Conservation (phyloP, 2,329 filamentous ascomycete species). For the Tolypocladium nubicola region DNA sequence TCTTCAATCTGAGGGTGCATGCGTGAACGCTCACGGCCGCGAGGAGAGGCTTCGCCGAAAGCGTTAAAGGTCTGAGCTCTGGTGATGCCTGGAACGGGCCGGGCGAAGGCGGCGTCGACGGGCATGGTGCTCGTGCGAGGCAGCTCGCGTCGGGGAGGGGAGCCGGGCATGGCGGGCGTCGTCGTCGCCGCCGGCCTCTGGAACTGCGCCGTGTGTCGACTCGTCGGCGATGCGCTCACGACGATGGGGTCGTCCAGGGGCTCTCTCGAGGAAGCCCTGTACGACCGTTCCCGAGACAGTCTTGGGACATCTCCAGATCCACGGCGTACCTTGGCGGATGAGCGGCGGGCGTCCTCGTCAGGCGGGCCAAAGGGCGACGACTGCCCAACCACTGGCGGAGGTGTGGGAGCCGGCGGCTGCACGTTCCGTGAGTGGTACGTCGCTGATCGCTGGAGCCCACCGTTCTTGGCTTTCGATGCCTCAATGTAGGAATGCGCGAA, state of each 20-base stretch:
- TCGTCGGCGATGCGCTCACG: constrained; percentile 17
- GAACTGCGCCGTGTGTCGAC: constrained; percentile 15
- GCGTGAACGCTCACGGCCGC: constrained; percentile 26
- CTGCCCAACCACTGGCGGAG: constrained; percentile 18
- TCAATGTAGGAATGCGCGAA: constrained; percentile 20
- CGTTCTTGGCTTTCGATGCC: constrained; percentile 15
- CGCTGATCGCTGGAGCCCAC: constrained; percentile 9
- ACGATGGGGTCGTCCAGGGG: constrained; percentile 19
- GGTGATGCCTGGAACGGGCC: constrained; percentile 16
- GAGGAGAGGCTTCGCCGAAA: constrained; percentile 13
- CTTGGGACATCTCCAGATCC: constrained; percentile 17
- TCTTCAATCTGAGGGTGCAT: constrained; percentile 23
- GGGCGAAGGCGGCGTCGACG: constrained; percentile 14
- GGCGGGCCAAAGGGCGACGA: constrained; percentile 16
- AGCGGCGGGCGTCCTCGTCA: constrained; percentile 20
- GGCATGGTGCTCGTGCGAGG: constrained; percentile 25
- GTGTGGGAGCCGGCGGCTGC: constrained; percentile 24
- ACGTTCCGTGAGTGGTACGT: constrained; percentile 11
- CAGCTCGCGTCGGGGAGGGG: constrained; percentile 21
- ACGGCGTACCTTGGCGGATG: constrained; percentile 21
- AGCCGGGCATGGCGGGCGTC: constrained; percentile 14
- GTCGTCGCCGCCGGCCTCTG: constrained; percentile 15
- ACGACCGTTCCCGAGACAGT: constrained; percentile 15
- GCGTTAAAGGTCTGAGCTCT: constrained; percentile 23
- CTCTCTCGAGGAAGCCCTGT: constrained; percentile 20